A percentile compares a stretch with the other conserved stretches of the same genome.
These are phyloP conservation scores for Lichina pygmaea DNA, from an alignment of 495 filamentous ascomycete species.

Conservation along the genomic window DNA sequence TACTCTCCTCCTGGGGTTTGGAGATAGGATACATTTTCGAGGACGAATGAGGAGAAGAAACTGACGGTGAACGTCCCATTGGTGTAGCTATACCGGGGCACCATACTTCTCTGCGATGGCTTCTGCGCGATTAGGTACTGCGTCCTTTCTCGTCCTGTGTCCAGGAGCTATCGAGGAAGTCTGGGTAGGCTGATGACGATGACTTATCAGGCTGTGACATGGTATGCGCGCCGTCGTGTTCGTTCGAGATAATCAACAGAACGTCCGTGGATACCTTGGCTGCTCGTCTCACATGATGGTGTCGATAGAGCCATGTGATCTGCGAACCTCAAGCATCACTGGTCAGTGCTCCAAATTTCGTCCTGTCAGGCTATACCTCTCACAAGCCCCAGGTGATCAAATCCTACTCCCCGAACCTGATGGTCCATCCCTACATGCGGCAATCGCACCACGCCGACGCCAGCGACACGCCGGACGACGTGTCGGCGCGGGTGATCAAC, in stretches of 20 bases:
- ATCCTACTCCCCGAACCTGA: constrained; percentile 89
- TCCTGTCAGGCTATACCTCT: background rate
- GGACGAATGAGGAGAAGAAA: too few relatives aligned
- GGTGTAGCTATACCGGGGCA: constrained; percentile 58
- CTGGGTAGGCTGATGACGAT: background rate
- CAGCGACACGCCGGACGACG: constrained; percentile 17
- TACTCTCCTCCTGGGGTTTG: too few relatives aligned
- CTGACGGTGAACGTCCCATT: background rate
- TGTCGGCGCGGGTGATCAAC: constrained; percentile 44
- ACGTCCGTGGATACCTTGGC: too few relatives aligned
- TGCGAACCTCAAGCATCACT: constrained; percentile 69
- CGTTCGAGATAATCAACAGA: too few relatives aligned
- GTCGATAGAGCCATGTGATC: constrained; percentile 65
- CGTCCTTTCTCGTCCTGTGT: constrained; percentile 7
- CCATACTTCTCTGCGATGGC: constrained; percentile 97
- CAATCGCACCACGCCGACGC: constrained; percentile 24
- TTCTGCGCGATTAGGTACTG: constrained; percentile 46
- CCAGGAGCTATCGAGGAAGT: background rate
- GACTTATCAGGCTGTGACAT: constrained; percentile 37
- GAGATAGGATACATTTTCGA: too few relatives aligned
- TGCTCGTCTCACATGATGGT: background rate
- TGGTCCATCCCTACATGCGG: constrained; percentile 93
- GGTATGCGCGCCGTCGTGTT: constrained; percentile 17
- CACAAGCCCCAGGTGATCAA: constrained; percentile 43
- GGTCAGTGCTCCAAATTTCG: constrained; percentile 6